Base-by-base conservation (phyloP, 108 stramenopile species). In the Pinguiococcus pyrenoidosus region DNA sequence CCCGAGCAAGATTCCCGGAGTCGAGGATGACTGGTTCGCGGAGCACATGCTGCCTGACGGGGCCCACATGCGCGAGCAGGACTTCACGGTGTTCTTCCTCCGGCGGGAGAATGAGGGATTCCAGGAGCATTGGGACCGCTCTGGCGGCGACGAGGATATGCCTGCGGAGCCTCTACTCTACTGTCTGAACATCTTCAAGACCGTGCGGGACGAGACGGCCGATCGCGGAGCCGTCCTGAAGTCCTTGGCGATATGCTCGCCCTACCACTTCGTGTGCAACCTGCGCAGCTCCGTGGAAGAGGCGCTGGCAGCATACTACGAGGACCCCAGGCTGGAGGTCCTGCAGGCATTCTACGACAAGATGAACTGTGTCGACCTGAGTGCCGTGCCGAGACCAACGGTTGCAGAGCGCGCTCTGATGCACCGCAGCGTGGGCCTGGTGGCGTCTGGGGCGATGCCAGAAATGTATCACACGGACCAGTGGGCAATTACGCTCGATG, bases 1-100 rank as follows among this genome's bases (percentile, higher is more conserved):
- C n/a, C n/a, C n/a, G n/a, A n/a, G n/a, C n/a, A n/a, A n/a, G n/a
- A n/a, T n/a, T n/a, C 48, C 63, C 21, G 66, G 62, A n/a, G 39
- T 52, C 10, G 8, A 46, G 2, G 46, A 49, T 4, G 66, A 68
- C 48, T 61, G 64, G 56, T 51, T 68, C 27, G 66, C 66, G 30
- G 66, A 68, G 39, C 28, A 68, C 56, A 68, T 68, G 66, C 51
- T 68, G 2, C 66, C 66, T 24, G 66, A 68, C 29, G 66, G 66
- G 0, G 62, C 66, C 3, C 66, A 68, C 33, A 68, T 60, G 18
- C 61, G 59, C 59, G 23, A 53, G 0, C 18, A 27, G 22, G 64
- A 68, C 37, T 59, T 27, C 49, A 68, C 66, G 1, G 57, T 48
- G 0, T 60, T 68, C 26, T 65, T 68, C 22, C 41, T 66, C 43